Percentiles rank a stretch among this genome's conserved stretches.
phyloP scores from a whole-genome alignment of 2,329 filamentous ascomycete species.

The Teratosphaeria epicoccoides region DNA sequence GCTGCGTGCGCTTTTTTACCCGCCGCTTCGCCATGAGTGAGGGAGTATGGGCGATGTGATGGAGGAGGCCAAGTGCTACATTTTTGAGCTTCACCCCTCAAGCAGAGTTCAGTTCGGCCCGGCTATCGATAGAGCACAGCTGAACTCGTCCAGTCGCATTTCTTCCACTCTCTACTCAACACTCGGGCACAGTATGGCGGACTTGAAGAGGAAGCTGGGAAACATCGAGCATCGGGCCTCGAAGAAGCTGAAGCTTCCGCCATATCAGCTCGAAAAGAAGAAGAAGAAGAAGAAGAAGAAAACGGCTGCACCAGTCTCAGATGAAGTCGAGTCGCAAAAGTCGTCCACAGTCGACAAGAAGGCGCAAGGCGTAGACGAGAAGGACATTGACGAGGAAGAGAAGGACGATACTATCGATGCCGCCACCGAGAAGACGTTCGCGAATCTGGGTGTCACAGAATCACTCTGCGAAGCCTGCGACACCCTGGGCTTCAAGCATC shows the following conservation, averaged over 20 bases:
- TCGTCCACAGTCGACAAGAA: neutral
- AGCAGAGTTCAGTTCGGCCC: neutral
- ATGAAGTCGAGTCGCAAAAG: constrained; percentile 3
- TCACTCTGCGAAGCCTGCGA: constrained; percentile 81
- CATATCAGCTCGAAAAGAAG: neutral
- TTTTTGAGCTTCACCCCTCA: neutral
- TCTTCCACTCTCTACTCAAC: neutral
- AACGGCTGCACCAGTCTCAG: neutral
- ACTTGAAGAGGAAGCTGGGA: neutral
- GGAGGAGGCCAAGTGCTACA: neutral
- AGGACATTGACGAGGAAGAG: constrained; percentile 17
- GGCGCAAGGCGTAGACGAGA: constrained; percentile 15
- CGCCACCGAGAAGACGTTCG: constrained; percentile 49
- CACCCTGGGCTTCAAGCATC: constrained; percentile 67
- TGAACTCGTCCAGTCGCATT: neutral
- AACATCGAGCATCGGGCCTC: neutral
- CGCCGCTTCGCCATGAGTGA: constrained; percentile 62
- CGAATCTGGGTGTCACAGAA: constrained; percentile 69
- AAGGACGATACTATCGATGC: constrained; percentile 21
- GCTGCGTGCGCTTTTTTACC: constrained; percentile 81
- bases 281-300: neutral
- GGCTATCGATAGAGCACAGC: neutral
- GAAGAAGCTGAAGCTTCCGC: neutral
- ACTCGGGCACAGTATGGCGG: neutral
- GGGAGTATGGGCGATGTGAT: neutral